Conservation (phyloP, 495 filamentous ascomycete species). For the Letharia columbiana region DNA sequence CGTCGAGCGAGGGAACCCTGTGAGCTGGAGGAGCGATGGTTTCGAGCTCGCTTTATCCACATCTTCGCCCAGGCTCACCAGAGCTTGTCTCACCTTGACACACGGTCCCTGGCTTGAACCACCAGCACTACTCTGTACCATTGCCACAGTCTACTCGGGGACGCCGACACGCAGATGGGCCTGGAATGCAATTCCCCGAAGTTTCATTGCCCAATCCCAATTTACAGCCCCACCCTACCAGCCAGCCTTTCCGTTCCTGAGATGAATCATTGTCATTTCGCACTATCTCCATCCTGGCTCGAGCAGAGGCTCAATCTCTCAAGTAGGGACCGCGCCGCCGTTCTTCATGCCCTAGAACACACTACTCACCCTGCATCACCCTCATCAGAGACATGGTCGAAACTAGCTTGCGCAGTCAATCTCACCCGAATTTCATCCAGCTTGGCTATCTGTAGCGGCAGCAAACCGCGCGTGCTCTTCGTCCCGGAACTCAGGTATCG, state of each 20-base stretch:
- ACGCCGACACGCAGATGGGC: constrained; percentile 19
- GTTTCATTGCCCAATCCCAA: neutral
- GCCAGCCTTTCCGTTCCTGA: constrained; percentile 68
- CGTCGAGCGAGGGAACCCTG: constrained; percentile 6
- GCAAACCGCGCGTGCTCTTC: constrained; percentile 56
- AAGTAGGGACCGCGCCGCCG: constrained; percentile 45
- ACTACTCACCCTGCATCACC: constrained; percentile 65
- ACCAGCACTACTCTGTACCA: constrained; percentile 12
- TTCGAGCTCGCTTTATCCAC: constrained; percentile 20
- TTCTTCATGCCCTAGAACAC: constrained; percentile 55
- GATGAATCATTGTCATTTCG: constrained; percentile 55
- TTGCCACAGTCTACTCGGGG: too few species aligned
- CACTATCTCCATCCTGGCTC: constrained; percentile 55
- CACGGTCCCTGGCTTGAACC: constrained; percentile 21
- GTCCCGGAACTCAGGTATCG: constrained; percentile 51
- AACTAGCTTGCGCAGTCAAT: constrained; percentile 52
- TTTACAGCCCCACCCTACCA: constrained; percentile 21
- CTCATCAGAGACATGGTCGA: constrained; percentile 46
- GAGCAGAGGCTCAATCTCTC: constrained; percentile 64
- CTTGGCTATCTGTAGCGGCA: constrained; percentile 73
- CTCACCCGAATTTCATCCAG: constrained; percentile 75
- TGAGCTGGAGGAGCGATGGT: constrained; percentile 2
- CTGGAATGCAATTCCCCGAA: constrained; percentile 22
- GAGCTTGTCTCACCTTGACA: constrained; percentile 14
- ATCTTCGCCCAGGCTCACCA: constrained; percentile 9